Evolutionary conservation across 1,139 yeast species (phyloP).

Genomic region (Starmera stellimalicola): DNA sequence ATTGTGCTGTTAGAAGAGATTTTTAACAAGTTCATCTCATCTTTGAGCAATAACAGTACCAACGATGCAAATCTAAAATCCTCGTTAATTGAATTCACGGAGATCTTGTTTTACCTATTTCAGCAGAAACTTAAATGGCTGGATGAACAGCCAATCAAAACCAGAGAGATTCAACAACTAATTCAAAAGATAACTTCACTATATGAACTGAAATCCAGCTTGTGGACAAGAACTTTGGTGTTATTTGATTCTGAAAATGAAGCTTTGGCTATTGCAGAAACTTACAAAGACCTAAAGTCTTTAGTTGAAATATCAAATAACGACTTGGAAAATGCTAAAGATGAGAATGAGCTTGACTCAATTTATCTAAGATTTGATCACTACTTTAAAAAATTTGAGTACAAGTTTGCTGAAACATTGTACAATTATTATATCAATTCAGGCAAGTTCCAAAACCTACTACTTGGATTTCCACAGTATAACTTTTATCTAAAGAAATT

Average conservation of each 20-base stretch:
- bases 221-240: conserved; percentile 51
- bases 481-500: conserved; percentile 42
- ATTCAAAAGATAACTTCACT: conserved; percentile 14
- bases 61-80: conserved; percentile 7
- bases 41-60: conserved; percentile 6
- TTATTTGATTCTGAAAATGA: conserved; percentile 36
- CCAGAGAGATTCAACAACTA: conserved; percentile 17
- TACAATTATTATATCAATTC: conserved; percentile 50
- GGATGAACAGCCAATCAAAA: conserved; percentile 13
- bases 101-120: conserved; percentile 25
- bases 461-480: conserved; percentile 50
- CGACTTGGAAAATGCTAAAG: conserved; percentile 20
- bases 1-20: conserved; percentile 20
- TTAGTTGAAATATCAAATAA: conserved; percentile 55
- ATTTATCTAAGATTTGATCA: conserved; percentile 32
- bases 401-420: conserved; percentile 57
- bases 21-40: conserved; percentile 19
- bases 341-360: conserved; percentile 26
- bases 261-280: conserved; percentile 59
- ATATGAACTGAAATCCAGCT: conserved; percentile 23
- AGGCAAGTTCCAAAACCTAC: conserved; percentile 43
- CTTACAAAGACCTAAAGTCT: conserved; percentile 55
- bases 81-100: conserved; percentile 21
- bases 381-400: conserved; percentile 56
- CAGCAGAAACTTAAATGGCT: conserved; percentile 26